Conservation (phyloP, 371 early-diverging fungal species). For the Mortierella sp. region DNA sequence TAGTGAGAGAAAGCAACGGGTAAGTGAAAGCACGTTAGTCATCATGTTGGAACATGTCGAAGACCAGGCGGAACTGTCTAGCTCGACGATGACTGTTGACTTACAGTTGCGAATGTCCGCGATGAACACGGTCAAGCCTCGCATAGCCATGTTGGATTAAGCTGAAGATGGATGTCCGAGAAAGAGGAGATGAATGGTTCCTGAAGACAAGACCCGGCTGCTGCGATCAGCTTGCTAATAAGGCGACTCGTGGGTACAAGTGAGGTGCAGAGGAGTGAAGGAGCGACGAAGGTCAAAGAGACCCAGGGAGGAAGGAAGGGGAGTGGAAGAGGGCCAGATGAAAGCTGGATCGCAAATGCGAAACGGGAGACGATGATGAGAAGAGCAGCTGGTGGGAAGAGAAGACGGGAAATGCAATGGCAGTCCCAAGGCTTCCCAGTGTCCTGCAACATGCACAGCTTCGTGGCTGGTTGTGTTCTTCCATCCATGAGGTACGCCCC, state of each 20-base stretch:
- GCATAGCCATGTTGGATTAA: constrained; percentile 62
- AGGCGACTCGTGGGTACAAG: no score
- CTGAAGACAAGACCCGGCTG: no score
- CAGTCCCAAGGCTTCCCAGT: no score
- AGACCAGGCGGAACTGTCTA: neutral
- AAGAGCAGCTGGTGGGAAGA: no score
- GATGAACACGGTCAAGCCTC: constrained; percentile 89
- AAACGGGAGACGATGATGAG: no score
- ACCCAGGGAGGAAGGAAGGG: neutral
- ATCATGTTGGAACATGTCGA: no score
- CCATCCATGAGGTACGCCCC: no score
- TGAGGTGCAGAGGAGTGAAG: no score
- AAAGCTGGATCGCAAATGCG: neutral
- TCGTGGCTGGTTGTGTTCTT: no score
- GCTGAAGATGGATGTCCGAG: neutral
- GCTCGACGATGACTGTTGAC: constrained; percentile 1
- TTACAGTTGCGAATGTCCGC: constrained; percentile 79
- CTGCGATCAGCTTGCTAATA: neutral
- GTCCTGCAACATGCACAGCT: no score
- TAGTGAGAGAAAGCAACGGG: no score
- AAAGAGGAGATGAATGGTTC: neutral
- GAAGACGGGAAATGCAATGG: no score
- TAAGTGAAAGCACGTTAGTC: neutral
- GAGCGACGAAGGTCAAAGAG: neutral
- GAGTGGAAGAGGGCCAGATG: neutral